These are phyloP conservation scores for Arthrobotrys sinensis DNA, from an alignment of 2,329 filamentous ascomycete species.

Conservation along the genomic window DNA sequence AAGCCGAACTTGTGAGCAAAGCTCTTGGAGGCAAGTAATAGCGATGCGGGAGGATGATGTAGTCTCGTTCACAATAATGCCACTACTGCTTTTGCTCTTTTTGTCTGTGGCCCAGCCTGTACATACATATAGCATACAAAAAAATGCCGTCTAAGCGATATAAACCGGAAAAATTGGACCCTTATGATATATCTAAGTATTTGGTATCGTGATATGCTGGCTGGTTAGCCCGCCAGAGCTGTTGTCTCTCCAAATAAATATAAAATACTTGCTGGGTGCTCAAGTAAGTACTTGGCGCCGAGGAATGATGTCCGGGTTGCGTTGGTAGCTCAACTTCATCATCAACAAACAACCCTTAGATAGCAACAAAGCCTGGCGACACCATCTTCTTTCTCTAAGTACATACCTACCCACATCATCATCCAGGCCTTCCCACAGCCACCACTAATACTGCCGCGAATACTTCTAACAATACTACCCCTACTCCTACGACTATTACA, in stretches of 20 bases:
- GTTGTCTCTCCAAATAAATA: no score
- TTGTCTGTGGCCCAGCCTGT: constrained; percentile 5
- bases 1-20: constrained; percentile 48
- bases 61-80: background rate
- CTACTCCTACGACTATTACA: background rate
- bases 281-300: background rate
- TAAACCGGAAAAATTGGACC: background rate
- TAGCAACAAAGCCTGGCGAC: constrained; percentile 15
- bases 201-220: no score
- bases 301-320: constrained; percentile 1
- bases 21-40: constrained; percentile 40
- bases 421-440: background rate
- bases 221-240: no score
- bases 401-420: background rate
- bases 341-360: constrained; percentile 17
- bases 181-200: background rate
- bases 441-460: background rate
- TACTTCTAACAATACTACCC: background rate
- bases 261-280: no score
- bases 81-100: background rate
- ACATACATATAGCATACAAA: constrained; percentile 23
- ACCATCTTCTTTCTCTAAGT: constrained; percentile 3
- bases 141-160: background rate
- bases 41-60: background rate
- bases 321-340: constrained; percentile 1